These are phyloP conservation scores for Phoenix dactylifera DNA, from an alignment of 176 grass and related monocot genomes.

Conservation along the genomic window DNA sequence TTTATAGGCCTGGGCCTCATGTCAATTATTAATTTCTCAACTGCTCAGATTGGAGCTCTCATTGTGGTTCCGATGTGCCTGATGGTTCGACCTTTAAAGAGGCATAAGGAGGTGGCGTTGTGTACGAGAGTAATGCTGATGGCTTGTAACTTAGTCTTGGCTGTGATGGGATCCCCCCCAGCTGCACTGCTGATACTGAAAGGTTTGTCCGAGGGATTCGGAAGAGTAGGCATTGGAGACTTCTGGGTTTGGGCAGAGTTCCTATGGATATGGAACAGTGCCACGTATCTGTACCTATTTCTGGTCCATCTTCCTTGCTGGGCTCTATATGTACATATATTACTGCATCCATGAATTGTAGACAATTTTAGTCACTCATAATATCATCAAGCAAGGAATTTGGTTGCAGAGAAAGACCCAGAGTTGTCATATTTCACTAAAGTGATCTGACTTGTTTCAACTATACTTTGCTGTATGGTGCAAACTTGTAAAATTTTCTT, in stretches of 20 bases:
- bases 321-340: constrained; percentile 63
- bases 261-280: constrained; percentile 89
- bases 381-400: no score
- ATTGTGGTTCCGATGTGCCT: constrained; percentile 74
- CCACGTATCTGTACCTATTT: constrained; percentile 68
- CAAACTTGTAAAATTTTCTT: no score
- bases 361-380: no score
- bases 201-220: constrained; percentile 31
- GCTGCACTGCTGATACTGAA: constrained; percentile 35
- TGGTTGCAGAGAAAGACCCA: no score
- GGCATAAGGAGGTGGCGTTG: constrained; percentile 21
- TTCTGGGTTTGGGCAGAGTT: constrained; percentile 80
- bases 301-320: constrained; percentile 86
- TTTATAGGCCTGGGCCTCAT: constrained; percentile 73
- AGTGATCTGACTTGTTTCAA: no score
- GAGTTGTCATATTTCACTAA: no score
- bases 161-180: constrained; percentile 57
- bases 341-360: constrained; percentile 54
- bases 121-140: constrained; percentile 20
- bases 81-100: constrained; percentile 46
- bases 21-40: constrained; percentile 94
- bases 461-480: no score
- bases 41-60: constrained; percentile 77
- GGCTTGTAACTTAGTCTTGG: constrained; percentile 42
- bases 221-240: constrained; percentile 28